Evolutionary conservation across 2,329 filamentous ascomycete genomes (phyloP), one percentile per base, ranked within the genome.

Genomic region (Botrytis cinerea): DNA sequence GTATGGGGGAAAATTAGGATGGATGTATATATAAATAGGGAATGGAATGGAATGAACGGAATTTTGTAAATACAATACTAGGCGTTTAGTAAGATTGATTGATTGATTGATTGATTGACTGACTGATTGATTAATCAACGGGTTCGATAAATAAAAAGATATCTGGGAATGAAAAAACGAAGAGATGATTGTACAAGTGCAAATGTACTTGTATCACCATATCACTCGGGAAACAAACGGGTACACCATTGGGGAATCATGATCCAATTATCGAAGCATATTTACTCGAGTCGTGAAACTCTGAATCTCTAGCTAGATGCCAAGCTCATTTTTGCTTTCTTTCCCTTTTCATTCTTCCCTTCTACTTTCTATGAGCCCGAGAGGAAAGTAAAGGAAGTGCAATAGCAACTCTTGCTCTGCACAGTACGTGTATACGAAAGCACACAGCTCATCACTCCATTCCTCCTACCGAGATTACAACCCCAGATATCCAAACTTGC

Each of bases 381-480:
- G 32, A 18, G 63, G 0, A n/a, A 22, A 18, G 63, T 1, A n/a
- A 51, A 32, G 5, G 45, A 51, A 38, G 28, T 16, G 45, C 45
- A 38, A 66, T 38, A n/a, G 28, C 40, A 28, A 46, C 10, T 20
- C 43, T 10, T 64, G 7, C n/a, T 57, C 51, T 57, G 51, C 9
- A 57, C 51, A 6, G 20, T n/a, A 35, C 16, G 35, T 40, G 25
- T 25, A 46, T 20, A 64, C 20, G 10, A 62, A n/a, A 62, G 38
- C 38, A 62, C 2, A 64, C 18, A 46, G 18, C 28, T 32, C n/a
- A 35, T 14, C 28, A 16, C 20, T 35, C 62, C 62, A 66, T 16
- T 22, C 43, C 62, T 66, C 62, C 62, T 66, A 66, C 62, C 62
- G 62, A 66, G 62, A 66, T 20, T 48, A 48, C 62, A 28, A 46